Percentiles rank a stretch among this genome's conserved stretches.
phyloP scores from a whole-genome alignment of 345 rosid species.

The Euphorbia lathyris region DNA sequence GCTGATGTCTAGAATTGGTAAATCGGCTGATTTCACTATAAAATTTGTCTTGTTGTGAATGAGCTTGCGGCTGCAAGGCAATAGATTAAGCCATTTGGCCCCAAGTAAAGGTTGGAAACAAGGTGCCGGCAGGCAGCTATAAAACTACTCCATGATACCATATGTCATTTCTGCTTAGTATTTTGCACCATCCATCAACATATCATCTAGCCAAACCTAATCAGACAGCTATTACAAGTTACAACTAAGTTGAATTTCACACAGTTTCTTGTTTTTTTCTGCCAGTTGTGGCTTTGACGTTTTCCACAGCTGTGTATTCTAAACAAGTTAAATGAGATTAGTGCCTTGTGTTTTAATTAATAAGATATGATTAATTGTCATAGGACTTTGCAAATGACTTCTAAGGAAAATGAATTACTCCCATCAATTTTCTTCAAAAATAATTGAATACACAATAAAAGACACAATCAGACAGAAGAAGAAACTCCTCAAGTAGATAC shows the following conservation, averaged over 20 bases:
- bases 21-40: slow-evolving; percentile 36
- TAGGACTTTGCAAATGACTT: background rate
- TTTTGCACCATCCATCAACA: no score
- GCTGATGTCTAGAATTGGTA: no score
- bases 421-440: background rate
- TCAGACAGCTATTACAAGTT: background rate
- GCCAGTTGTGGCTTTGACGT: no score
- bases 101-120: background rate
- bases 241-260: background rate
- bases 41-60: slow-evolving; percentile 23
- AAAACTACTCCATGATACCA: background rate
- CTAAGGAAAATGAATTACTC: background rate
- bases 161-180: no score
- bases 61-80: background rate
- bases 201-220: background rate
- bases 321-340: no score
- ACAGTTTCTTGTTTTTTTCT: no score
- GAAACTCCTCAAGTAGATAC: background rate
- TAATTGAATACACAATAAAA: background rate
- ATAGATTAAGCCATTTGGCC: slow-evolving; percentile 17
- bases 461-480: background rate
- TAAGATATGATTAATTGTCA: background rate
- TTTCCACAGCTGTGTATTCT: no score
- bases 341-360: background rate
- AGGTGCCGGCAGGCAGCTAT: slow-evolving; percentile 24